phyloP scores from a whole-genome alignment of 768 basidiomycete genomes.

The Tulasnella sp. region DNA sequence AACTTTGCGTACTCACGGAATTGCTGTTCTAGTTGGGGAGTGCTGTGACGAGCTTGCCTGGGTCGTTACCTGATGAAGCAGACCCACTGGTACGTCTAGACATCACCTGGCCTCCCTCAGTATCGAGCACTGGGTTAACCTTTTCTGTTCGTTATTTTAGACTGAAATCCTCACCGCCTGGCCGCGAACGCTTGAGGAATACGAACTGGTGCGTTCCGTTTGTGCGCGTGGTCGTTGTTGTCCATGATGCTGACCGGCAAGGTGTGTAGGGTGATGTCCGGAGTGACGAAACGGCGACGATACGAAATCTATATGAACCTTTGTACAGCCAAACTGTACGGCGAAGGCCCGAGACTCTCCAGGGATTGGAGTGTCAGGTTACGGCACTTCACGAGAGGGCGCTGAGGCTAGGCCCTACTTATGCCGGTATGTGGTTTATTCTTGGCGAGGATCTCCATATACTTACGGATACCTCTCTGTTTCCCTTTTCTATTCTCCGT shows the following conservation, averaged over 20 bases:
- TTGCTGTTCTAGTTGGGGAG: not conserved
- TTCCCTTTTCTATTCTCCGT: not conserved
- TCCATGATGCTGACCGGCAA: not conserved
- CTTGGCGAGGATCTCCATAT: not conserved
- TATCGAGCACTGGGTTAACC: not conserved
- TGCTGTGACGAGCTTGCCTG: conserved; percentile 2
- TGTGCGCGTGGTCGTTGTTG: not conserved
- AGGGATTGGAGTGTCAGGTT: conserved; percentile 2
- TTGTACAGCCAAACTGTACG: not conserved
- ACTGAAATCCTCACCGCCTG: conserved; percentile 14
- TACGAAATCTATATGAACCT: conserved; percentile 11
- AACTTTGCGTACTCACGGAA: not conserved
- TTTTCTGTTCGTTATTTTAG: not conserved
- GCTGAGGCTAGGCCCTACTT: not conserved
- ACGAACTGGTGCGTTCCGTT: conserved; percentile 6
- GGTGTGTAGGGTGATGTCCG: conserved; percentile 1
- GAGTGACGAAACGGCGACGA: not conserved
- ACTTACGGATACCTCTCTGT: not conserved
- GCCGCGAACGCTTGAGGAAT: conserved; percentile 16
- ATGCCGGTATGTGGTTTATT: not conserved
- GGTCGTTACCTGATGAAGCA: conserved; percentile 9
- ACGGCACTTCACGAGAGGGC: conserved; percentile 12
- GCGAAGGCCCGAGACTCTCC: conserved; percentile 6
- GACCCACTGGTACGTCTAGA: conserved; percentile 2
- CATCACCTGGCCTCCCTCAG: not conserved